phyloP scores from a whole-genome alignment of 352 stramenopile genomes.

The Plasmopara muralis region DNA sequence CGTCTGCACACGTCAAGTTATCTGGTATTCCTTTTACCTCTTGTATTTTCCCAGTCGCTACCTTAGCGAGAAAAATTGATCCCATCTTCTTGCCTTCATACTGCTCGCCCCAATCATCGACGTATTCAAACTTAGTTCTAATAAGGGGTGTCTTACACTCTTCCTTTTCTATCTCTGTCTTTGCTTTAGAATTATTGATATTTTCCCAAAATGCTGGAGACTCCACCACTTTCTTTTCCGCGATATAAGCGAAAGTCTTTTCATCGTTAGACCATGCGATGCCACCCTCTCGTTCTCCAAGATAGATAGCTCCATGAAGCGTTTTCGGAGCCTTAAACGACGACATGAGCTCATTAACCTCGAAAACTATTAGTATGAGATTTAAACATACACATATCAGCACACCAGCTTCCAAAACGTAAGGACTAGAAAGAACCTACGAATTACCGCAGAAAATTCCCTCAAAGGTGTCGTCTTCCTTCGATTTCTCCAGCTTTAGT shows the following conservation, averaged over 20 bases:
- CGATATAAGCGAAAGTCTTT: constrained; percentile 61
- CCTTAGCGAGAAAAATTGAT: constrained; percentile 56
- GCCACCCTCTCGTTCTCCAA: constrained; percentile 62
- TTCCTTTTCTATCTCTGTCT: constrained; percentile 22
- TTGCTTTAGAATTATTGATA: constrained; percentile 24
- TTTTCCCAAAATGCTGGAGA: constrained; percentile 51
- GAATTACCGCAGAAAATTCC: constrained; percentile 40
- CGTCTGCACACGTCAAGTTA: constrained; percentile 61
- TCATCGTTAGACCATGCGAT: constrained; percentile 74
- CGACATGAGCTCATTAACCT: constrained; percentile 27
- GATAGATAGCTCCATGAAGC: constrained; percentile 64
- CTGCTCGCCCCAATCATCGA: constrained; percentile 82
- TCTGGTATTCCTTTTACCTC: constrained; percentile 46
- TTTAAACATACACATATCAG: not conserved
- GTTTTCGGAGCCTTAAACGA: constrained; percentile 63
- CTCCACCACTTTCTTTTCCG: constrained; percentile 53
- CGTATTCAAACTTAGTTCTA: constrained; percentile 58
- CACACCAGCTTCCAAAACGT: not conserved
- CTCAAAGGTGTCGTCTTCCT: constrained; percentile 26
- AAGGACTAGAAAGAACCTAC: constrained; percentile 1
- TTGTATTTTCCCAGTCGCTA: constrained; percentile 56
- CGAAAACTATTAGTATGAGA: constrained; percentile 29
- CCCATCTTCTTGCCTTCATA: constrained; percentile 72
- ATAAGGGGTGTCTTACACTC: constrained; percentile 5
- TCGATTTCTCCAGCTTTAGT: constrained; percentile 48